Evolutionary conservation across 805 yeast species (phyloP).

Genomic region (Candida endomychidarum): DNA sequence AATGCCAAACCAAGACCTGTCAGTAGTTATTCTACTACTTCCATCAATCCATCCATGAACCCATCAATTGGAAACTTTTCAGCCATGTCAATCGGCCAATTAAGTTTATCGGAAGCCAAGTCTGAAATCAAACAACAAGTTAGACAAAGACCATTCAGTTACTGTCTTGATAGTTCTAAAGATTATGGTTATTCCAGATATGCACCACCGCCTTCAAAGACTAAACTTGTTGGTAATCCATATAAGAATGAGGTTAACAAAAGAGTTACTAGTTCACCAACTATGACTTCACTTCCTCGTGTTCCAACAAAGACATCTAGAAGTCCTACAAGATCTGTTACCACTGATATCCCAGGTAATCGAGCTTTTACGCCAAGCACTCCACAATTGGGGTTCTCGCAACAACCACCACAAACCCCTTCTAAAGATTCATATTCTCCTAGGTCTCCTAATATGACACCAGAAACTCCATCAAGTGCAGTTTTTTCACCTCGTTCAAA

Average conservation of each 20-base stretch:
- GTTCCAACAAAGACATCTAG: neutral
- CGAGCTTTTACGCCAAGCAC: too few relatives aligned
- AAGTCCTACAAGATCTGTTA: neutral
- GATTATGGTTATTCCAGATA: conserved; percentile 20
- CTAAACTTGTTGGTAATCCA: neutral
- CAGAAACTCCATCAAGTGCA: conserved; percentile 2
- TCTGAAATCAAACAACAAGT: conserved; percentile 20
- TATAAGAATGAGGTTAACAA: neutral
- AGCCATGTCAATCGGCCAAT: conserved; percentile 11
- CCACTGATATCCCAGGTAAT: neutral
- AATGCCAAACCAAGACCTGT: neutral
- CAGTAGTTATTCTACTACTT: conserved; percentile 3
- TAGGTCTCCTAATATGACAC: neutral
- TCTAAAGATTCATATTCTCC: too few relatives aligned
- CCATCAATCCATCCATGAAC: conserved; percentile 1
- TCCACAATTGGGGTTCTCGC: too few relatives aligned
- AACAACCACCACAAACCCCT: too few relatives aligned
- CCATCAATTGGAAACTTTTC: conserved; percentile 11
- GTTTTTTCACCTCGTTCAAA: too few relatives aligned
- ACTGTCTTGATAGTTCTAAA: conserved; percentile 24
- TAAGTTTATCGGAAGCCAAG: conserved; percentile 14
- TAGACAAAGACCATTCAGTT: conserved; percentile 28
- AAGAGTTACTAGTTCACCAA: conserved; percentile 1
- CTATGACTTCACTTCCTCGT: neutral
- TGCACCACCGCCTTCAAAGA: conserved; percentile 5